phyloP scores from a whole-genome alignment of 1,139 yeast species.

The Candida neerlandica region DNA sequence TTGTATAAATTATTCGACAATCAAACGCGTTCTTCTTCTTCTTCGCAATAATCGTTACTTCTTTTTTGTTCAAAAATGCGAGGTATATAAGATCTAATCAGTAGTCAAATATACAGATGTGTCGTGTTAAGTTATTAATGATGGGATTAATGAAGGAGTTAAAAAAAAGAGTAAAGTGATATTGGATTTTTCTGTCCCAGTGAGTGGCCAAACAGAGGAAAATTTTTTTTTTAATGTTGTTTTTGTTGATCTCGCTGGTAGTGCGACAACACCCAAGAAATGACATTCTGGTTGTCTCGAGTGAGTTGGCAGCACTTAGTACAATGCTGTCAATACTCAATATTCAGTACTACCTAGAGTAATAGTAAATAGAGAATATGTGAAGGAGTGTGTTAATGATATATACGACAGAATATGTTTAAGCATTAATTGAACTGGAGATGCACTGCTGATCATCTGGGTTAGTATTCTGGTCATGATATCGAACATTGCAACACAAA shows the following conservation, averaged over 20 bases:
- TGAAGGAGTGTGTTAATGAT: no score
- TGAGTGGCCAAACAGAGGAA: constrained; percentile 5
- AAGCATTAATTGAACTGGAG: no score
- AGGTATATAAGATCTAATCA: constrained; percentile 31
- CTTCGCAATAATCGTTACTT: neutral
- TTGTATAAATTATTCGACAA: neutral
- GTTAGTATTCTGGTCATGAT: no score
- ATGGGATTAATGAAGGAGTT: neutral
- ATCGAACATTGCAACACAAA: no score
- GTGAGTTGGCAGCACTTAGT: no score
- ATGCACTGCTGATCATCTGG: no score
- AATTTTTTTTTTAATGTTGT: neutral
- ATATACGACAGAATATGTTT: no score
- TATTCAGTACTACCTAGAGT: no score
- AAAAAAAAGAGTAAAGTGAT: neutral
- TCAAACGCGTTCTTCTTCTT: neutral
- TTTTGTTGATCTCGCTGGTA: neutral
- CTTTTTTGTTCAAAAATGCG: neutral
- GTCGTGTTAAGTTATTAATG: neutral
- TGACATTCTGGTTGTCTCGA: neutral
- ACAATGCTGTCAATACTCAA: no score
- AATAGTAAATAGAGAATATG: no score
- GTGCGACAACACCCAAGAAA: neutral
- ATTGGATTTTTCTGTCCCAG: neutral
- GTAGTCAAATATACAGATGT: constrained; percentile 28